Evolutionary conservation across 2,329 filamentous ascomycete species (phyloP).

Genomic region (Aureobasidium subglaciale): DNA sequence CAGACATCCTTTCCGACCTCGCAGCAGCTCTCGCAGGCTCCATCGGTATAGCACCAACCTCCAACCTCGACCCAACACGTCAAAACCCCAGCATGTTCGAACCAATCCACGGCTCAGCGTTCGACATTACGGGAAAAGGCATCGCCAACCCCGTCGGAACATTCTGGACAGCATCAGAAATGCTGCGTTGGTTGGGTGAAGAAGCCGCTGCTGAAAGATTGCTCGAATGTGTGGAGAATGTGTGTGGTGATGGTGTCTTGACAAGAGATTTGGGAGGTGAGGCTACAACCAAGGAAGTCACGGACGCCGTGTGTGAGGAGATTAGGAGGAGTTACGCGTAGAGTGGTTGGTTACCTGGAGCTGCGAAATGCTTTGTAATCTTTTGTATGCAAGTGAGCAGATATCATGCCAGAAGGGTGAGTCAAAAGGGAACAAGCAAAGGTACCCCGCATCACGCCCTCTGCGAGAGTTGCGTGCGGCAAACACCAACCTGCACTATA

Average conservation of each 20-base stretch:
- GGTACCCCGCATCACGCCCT: background rate
- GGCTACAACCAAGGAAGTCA: conserved; percentile 36
- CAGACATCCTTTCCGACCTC: conserved; percentile 64
- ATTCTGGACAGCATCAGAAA: conserved; percentile 54
- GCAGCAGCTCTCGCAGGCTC: conserved; percentile 63
- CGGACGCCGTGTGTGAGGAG: conserved; percentile 36
- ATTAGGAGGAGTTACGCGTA: conserved; percentile 22
- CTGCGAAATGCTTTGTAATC: background rate
- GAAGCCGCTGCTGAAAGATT: conserved; percentile 43
- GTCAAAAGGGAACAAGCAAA: background rate
- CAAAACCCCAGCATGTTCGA: conserved; percentile 56
- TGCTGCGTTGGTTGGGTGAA: conserved; percentile 53
- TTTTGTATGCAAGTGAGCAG: background rate
- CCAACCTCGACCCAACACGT: conserved; percentile 59
- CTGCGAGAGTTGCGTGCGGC: no score
- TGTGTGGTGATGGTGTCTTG: conserved; percentile 46
- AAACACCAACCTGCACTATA: no score
- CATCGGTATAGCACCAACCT: conserved; percentile 66
- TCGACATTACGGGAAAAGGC: conserved; percentile 52
- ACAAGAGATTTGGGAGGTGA: conserved; percentile 49
- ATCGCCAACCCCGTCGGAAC: conserved; percentile 52
- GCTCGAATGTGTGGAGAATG: conserved; percentile 47
- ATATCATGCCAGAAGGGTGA: no score
- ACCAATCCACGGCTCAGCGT: conserved; percentile 54
- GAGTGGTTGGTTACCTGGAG: background rate